phyloP scores from a whole-genome alignment of 2,329 filamentous ascomycete species.

The Alternaria incomplexa region DNA sequence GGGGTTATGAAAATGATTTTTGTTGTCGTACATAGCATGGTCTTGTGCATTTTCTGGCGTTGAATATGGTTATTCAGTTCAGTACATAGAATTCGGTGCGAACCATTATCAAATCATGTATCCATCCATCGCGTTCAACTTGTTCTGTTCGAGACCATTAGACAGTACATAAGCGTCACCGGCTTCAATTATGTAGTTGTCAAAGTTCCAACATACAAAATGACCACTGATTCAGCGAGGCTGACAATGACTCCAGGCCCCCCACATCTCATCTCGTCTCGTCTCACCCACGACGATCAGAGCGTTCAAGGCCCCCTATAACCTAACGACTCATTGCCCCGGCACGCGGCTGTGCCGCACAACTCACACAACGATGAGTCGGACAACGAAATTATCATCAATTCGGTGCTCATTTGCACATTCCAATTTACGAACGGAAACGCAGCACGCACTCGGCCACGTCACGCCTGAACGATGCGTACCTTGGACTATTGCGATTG shows the following conservation, averaged over 20 bases:
- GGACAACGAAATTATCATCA: not conserved
- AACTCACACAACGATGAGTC: not conserved
- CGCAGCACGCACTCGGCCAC: not conserved
- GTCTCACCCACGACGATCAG: not conserved
- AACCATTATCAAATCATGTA: not conserved
- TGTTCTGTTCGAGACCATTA: not conserved
- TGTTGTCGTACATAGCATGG: not conserved
- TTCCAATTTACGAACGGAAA: not conserved
- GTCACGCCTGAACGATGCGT: not conserved
- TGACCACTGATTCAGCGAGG: not conserved
- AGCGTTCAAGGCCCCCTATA: not conserved
- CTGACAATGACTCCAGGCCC: not conserved
- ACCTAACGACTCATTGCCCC: not conserved
- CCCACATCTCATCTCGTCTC: constrained; percentile 1
- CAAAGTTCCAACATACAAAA: not conserved
- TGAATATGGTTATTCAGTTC: not conserved
- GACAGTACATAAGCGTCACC: not conserved
- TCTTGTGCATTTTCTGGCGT: not conserved
- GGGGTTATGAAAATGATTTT: not conserved
- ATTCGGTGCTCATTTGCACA: not conserved
- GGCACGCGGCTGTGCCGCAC: not conserved
- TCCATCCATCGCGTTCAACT: not conserved
- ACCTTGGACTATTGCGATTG: not conserved
- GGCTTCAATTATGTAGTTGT: not conserved
- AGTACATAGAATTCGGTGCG: not conserved